Evolutionary conservation across 345 rosid genomes (phyloP), one percentile per base, ranked within the genome.

Genomic region (Aegle marmelos): DNA sequence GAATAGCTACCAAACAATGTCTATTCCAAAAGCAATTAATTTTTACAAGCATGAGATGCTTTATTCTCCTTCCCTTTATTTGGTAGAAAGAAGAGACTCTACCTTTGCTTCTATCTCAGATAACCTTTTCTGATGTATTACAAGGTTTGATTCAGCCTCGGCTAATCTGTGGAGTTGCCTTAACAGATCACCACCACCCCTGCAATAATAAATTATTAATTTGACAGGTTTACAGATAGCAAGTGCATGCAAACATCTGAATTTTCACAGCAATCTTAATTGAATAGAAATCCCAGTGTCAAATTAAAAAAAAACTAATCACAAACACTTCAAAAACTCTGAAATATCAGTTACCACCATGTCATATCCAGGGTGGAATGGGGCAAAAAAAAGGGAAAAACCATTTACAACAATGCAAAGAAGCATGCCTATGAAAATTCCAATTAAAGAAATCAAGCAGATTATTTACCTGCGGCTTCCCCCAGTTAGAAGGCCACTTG

Each of bases 401-500:
- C 33, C 28, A 62, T 59, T 45, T 19, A 70, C 31, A 34, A 75
- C 59, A 59, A 25, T 27, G 58, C 22, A 37, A 31, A 16, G 33
- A 54, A 69, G 3, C 65, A 76, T 39, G 50, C 57, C 33, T 25
- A 36, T 36, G 69, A 77, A 53, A 72, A 72, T 22, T 33, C 39
- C 53, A 76, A 72, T 34, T 17, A 48, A 14, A 11, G 39, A 33
- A 79, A 66, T 68, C 59, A 57, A 68, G 62, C 21, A 25, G 27
- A 68, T 41, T 70, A 66, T 79, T 78, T 84, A 94, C 99, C 79
- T 92, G 88, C 97, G 97, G 84, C 97, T 96, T 78, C 99, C 98
- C 80, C 99, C 99, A 53, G 98, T 94, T 75, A 96, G 88, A 81
- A 92, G 94, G 76, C 99, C 99, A 79, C 95, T 91, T 76, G 99